Percentiles rank a stretch among this genome's conserved stretches.
These are phyloP conservation scores for Cydonia oblonga DNA, from an alignment of 331 rosid genomes.

Conservation along the genomic window DNA sequence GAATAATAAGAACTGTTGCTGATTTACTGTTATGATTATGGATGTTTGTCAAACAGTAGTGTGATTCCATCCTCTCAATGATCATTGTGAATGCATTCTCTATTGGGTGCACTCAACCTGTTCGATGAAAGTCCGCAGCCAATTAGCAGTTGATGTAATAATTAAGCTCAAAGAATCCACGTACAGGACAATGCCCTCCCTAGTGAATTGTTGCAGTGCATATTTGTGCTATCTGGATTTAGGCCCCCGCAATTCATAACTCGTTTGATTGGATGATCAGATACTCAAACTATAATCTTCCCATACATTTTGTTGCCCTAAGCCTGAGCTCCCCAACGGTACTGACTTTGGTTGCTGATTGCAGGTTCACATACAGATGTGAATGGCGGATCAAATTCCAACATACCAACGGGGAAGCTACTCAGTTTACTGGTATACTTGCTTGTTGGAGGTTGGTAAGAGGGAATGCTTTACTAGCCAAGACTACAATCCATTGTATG, in stretches of 20 bases:
- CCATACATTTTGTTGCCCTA: neutral
- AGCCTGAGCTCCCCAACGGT: neutral
- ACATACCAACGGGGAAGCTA: neutral
- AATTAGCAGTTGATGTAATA: neutral
- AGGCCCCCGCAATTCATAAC: no score
- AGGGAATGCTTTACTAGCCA: neutral
- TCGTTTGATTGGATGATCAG: no score
- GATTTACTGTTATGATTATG: neutral
- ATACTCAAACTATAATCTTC: neutral
- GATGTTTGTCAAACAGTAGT: neutral
- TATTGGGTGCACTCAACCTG: no score
- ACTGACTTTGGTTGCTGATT: neutral
- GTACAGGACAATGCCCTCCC: neutral
- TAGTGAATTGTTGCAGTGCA: neutral
- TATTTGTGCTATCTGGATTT: no score
- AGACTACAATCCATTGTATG: neutral
- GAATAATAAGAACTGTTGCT: neutral
- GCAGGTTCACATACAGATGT: neutral
- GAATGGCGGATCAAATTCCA: neutral
- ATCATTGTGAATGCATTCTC: no score
- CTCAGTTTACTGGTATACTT: neutral
- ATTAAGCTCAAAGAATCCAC: neutral
- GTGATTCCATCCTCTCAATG: no score
- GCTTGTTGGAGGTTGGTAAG: neutral
- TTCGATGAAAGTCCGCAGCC: no score